Conservation (phyloP, 140 eudicot species). For the Senecio squalidus region DNA sequence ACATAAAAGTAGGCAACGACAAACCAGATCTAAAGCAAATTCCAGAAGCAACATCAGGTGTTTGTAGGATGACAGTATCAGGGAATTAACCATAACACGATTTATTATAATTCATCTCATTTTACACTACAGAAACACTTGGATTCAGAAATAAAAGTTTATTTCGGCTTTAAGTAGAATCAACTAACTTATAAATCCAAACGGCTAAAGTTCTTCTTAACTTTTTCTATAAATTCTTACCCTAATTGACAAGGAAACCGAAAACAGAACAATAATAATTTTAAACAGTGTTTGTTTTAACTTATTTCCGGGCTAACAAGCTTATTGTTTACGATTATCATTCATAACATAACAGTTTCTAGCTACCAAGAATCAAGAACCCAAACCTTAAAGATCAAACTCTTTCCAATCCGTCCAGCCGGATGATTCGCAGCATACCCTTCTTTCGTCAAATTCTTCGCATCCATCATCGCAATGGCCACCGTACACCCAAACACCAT, state of each 20-base stretch:
- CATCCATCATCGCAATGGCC: conserved; percentile 85
- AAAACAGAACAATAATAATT: too few species aligned
- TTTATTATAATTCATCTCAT: background rate
- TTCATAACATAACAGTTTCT: too few species aligned
- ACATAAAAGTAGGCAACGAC: background rate
- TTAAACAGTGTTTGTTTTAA: too few species aligned
- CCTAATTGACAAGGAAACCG: too few species aligned
- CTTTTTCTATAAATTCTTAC: background rate
- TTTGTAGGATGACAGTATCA: background rate
- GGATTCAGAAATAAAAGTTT: background rate
- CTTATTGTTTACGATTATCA: too few species aligned
- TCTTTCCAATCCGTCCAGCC: conserved; percentile 90
- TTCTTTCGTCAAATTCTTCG: conserved; percentile 63
- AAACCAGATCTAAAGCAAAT: conserved; percentile 5
- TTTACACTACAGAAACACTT: background rate
- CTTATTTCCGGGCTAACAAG: too few species aligned
- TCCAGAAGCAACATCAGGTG: background rate
- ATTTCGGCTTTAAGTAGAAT: background rate
- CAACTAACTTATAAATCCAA: background rate
- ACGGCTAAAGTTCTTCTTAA: background rate
- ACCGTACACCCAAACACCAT: conserved; percentile 98
- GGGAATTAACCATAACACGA: background rate
- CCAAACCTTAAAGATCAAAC: conserved; percentile 83
- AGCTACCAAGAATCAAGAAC: background rate
- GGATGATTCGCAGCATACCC: conserved; percentile 95